Conservation (phyloP, 257 asterid genomes). For the Solanum verrucosum region DNA sequence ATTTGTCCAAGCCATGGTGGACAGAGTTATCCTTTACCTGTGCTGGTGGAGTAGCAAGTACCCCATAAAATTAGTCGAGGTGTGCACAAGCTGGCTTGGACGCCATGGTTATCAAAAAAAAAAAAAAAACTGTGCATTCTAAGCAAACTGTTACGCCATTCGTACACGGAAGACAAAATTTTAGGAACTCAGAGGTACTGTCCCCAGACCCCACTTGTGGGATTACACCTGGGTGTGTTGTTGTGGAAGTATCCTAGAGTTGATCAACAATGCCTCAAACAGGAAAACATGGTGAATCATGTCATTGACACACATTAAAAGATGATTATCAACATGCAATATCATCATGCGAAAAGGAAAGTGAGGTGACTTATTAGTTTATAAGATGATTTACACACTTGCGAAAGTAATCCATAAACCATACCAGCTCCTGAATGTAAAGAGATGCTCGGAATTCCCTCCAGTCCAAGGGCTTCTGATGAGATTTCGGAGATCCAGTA, state of each 20-base stretch:
- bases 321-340: background rate
- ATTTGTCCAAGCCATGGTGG: background rate
- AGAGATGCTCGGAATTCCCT: slow-evolving; percentile 45
- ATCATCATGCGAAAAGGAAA: background rate
- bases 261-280: background rate
- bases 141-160: background rate
- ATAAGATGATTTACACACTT: background rate
- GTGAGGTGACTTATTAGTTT: background rate
- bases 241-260: background rate
- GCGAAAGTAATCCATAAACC: background rate
- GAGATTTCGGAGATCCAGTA: slow-evolving; percentile 34
- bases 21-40: background rate
- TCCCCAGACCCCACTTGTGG: background rate
- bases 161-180: background rate
- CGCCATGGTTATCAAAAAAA: background rate
- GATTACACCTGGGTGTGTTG: background rate
- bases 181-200: background rate
- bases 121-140: background rate
- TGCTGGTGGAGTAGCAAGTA: background rate
- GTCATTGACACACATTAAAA: background rate
- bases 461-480: slow-evolving; percentile 57
- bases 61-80: background rate
- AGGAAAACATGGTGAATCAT: background rate
- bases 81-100: background rate
- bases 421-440: slow-evolving; percentile 33